These are phyloP conservation scores for Phytophthora palmivora DNA, from an alignment of 352 stramenopile species.

Conservation along the genomic window DNA sequence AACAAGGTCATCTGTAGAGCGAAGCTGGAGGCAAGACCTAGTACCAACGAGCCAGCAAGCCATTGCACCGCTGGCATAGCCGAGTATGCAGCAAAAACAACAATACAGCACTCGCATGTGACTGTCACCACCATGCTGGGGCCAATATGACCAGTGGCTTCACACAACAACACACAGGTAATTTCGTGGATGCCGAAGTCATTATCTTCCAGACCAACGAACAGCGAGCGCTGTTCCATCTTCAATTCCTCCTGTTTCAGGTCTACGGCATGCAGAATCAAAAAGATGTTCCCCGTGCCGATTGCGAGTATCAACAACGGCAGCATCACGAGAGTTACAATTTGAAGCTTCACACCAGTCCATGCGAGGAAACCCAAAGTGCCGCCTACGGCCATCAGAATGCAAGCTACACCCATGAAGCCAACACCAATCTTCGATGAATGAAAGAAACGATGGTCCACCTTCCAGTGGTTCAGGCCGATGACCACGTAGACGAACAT, in stretches of 20 bases:
- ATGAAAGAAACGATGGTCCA: slow-evolving; percentile 59
- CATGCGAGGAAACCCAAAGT: slow-evolving; percentile 79
- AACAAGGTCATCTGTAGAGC: slow-evolving; percentile 75
- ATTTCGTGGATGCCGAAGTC: slow-evolving; percentile 58
- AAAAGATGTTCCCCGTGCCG: slow-evolving; percentile 76
- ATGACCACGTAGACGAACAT: slow-evolving; percentile 78
- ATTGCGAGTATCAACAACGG: slow-evolving; percentile 74
- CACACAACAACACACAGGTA: slow-evolving; percentile 53
- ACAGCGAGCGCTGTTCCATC: slow-evolving; percentile 55
- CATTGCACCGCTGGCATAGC: slow-evolving; percentile 71
- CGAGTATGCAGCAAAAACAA: slow-evolving; percentile 63
- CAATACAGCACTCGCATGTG: slow-evolving; percentile 52
- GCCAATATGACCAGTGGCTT: slow-evolving; percentile 58
- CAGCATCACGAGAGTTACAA: slow-evolving; percentile 74
- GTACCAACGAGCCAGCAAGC: slow-evolving; percentile 62
- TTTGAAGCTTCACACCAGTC: slow-evolving; percentile 64
- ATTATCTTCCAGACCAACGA: slow-evolving; percentile 55
- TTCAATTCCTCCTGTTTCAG: slow-evolving; percentile 55
- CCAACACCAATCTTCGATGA: slow-evolving; percentile 70
- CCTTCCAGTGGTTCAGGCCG: slow-evolving; percentile 69
- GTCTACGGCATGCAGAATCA: slow-evolving; percentile 65
- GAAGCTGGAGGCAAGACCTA: slow-evolving; percentile 61
- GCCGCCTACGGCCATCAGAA: slow-evolving; percentile 61
- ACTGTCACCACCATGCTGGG: slow-evolving; percentile 66
- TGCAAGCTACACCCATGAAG: slow-evolving; percentile 71